Base-by-base conservation (phyloP, 345 rosid genomes). In the Hirschfeldia incana region DNA sequence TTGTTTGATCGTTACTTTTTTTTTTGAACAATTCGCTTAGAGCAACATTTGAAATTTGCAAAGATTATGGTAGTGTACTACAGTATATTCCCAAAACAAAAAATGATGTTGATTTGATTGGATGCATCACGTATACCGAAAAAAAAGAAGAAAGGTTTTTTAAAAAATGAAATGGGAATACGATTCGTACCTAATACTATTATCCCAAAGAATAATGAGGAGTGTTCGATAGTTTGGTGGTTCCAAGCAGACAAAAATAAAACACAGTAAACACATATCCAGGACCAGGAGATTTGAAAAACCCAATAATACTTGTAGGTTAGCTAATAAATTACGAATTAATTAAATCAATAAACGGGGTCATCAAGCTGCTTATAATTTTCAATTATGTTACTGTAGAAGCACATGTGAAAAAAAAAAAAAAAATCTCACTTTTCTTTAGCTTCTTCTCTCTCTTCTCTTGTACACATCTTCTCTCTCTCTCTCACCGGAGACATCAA, bases 401-500 rank as follows among this genome's bases (percentile, higher is more conserved):
- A 79, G 74, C 78, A 67, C 72, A 73, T 74, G 73, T 78, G 73
- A 64, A 58, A 69, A 74, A 69, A 63, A 73, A 68, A 21, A 21
- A 21, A 21, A 21, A 21, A 63, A 27, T 69, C 75, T 80, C 61
- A 21, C 75, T 51, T 58, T 58, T 26, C n/a, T 3, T 15, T 6
- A 12, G 37, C 55, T 1, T 27, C 80, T 70, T 32, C 39, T 32
- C 73, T 59, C 62, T 37, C 57, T 17, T 67, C 27, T 70, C 37
- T 15, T 67, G 27, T 64, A 57, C 71, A 62, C 37, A 51, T 69
- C 12, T 4, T 27, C 34, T 60, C 64, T 59, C 62, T 67, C 33
- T 69, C 51, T 69, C 72, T 55, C 69, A 70, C 46, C 46, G 57
- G 78, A 72, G 74, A 72, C 84, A 76, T 65, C 74, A 76, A 76